Conservation (phyloP, 352 stramenopile species). For the Phytophthora cactorum region DNA sequence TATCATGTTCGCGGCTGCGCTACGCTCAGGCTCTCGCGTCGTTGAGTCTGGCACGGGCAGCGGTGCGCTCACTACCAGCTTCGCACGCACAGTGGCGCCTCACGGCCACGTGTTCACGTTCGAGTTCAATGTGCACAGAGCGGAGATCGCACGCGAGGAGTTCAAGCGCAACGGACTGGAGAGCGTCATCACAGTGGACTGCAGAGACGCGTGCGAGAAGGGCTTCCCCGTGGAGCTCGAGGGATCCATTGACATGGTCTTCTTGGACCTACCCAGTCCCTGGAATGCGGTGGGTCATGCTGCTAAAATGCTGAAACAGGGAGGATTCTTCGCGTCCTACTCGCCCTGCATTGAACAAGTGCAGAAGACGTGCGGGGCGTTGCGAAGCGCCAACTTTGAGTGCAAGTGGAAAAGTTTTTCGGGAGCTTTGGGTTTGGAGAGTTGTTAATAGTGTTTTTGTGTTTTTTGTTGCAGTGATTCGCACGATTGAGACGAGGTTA, state of each 20-base stretch:
- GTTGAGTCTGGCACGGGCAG: slow-evolving; percentile 94
- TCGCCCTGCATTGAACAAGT: slow-evolving; percentile 99
- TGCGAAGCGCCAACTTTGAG: slow-evolving; percentile 85
- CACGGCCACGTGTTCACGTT: slow-evolving; percentile 96
- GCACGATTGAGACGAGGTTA: slow-evolving; percentile 94
- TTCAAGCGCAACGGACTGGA: slow-evolving; percentile 93
- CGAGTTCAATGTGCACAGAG: slow-evolving; percentile 97
- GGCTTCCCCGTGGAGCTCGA: slow-evolving; percentile 72
- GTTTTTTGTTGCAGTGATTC: slow-evolving; percentile 58
- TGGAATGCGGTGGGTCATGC: slow-evolving; percentile 96
- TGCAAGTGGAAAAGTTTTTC: slow-evolving; percentile 41
- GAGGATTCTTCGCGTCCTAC: slow-evolving; percentile 95
- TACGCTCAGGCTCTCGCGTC: slow-evolving; percentile 91
- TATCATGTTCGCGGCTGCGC: slow-evolving; percentile 91
- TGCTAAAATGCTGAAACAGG: slow-evolving; percentile 92
- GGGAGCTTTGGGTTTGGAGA: not conserved
- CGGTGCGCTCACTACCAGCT: slow-evolving; percentile 93
- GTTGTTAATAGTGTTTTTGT: slow-evolving; percentile 7
- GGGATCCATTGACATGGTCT: slow-evolving; percentile 93
- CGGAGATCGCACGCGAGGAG: slow-evolving; percentile 92
- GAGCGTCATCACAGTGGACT: slow-evolving; percentile 93
- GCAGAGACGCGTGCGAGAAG: slow-evolving; percentile 96
- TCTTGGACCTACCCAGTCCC: slow-evolving; percentile 98
- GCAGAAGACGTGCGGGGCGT: slow-evolving; percentile 86
- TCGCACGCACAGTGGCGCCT: slow-evolving; percentile 91